Evolutionary conservation across 2,329 filamentous ascomycete genomes (phyloP).

Genomic region (Penicillium sp.): DNA sequence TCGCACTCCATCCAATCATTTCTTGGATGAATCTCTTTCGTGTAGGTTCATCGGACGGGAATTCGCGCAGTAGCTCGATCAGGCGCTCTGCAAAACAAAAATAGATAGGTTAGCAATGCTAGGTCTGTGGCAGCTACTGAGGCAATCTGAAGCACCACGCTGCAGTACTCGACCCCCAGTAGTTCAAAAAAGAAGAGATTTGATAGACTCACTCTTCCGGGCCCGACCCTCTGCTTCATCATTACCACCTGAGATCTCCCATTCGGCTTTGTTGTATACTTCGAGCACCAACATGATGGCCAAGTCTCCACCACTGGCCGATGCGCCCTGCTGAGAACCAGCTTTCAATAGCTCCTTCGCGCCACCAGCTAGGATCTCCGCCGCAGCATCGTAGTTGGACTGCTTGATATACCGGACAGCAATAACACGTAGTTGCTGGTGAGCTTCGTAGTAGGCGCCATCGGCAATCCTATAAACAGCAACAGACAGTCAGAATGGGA

Average conservation of each 20-base stretch:
- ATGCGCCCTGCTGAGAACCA: constrained; percentile 74
- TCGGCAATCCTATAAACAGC: constrained; percentile 67
- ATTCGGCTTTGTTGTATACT: constrained; percentile 82
- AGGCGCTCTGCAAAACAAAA: constrained; percentile 53
- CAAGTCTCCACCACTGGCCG: constrained; percentile 87
- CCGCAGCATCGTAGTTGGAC: constrained; percentile 77
- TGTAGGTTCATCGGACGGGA: constrained; percentile 79
- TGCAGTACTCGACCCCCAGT: background rate
- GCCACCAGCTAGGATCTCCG: constrained; percentile 82
- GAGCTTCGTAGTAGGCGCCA: constrained; percentile 95
- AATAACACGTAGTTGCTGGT: constrained; percentile 95
- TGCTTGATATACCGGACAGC: constrained; percentile 91
- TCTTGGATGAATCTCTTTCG: constrained; percentile 90
- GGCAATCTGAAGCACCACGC: background rate
- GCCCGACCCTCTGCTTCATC: constrained; percentile 66
- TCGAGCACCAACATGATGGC: constrained; percentile 84
- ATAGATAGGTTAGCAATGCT: constrained; percentile 9
- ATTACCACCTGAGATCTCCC: constrained; percentile 56
- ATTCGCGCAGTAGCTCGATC: constrained; percentile 75
- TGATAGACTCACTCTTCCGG: constrained; percentile 49
- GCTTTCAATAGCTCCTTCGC: constrained; percentile 71
- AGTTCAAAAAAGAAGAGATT: background rate
- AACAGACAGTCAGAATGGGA: constrained; percentile 16
- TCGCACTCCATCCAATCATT: constrained; percentile 83
- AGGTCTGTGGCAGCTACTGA: background rate